Percentiles rank a stretch among this genome's conserved stretches.
Evolutionary conservation across 163 green algal genomes (phyloP).

Genomic region (Scenedesmus sp.): DNA sequence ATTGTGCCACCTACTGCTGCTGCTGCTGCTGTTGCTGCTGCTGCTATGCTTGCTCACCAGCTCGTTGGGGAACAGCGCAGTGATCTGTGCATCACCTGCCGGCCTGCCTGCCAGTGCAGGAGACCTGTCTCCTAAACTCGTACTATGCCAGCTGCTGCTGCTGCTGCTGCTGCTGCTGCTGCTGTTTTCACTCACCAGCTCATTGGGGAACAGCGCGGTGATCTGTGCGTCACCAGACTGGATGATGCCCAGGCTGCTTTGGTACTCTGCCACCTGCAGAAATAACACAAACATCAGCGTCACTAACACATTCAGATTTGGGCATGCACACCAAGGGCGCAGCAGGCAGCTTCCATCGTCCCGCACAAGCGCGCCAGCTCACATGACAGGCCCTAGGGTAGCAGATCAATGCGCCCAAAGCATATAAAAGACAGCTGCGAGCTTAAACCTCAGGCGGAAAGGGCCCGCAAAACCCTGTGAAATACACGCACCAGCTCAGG

Average conservation of each 20-base stretch:
- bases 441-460: too few relatives aligned
- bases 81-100: background rate
- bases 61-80: background rate
- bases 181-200: background rate
- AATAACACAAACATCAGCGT: background rate
- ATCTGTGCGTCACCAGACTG: background rate
- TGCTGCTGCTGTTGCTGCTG: background rate
- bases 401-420: too few relatives aligned
- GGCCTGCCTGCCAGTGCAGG: too few relatives aligned
- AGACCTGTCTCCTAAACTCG: too few relatives aligned
- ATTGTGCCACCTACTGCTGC: too few relatives aligned
- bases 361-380: too few relatives aligned
- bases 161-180: background rate
- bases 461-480: background rate
- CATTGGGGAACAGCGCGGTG: background rate
- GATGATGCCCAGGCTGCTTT: background rate
- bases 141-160: too few relatives aligned
- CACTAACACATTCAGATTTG: background rate
- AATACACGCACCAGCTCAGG: background rate
- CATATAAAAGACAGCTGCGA: too few relatives aligned
- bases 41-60: background rate
- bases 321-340: too few relatives aligned
- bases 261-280: background rate
- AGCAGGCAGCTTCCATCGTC: too few relatives aligned
- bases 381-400: too few relatives aligned